These are phyloP conservation scores for Penicillium sp. DNA, from an alignment of 2,329 filamentous ascomycete species.

Conservation along the genomic window DNA sequence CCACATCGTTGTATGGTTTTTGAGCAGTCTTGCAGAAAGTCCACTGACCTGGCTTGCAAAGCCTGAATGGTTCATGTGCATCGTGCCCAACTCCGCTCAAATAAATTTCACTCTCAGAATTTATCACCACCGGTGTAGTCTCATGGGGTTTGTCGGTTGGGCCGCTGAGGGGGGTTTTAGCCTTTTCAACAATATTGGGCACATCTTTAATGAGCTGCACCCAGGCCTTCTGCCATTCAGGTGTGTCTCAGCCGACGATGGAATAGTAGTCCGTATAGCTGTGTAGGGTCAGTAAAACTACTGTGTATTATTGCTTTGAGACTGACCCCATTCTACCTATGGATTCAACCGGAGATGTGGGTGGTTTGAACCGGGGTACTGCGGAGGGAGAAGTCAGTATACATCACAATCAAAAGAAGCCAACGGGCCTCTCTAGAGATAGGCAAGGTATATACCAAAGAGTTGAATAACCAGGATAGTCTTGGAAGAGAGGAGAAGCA, in stretches of 20 bases:
- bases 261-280: conserved; percentile 23
- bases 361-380: neutral
- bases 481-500: too few relatives aligned
- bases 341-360: neutral
- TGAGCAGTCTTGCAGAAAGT: conserved; percentile 16
- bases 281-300: neutral
- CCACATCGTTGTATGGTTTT: conserved; percentile 22
- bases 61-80: conserved; percentile 8
- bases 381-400: neutral
- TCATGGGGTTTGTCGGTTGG: neutral
- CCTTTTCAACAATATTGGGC: conserved; percentile 7
- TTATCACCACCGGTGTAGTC: neutral
- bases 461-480: too few relatives aligned
- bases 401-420: too few relatives aligned
- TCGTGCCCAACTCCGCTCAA: conserved; percentile 9
- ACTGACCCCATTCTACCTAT: neutral
- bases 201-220: conserved; percentile 15
- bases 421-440: too few relatives aligned
- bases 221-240: conserved; percentile 19
- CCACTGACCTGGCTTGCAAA: neutral
- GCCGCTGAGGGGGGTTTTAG: conserved; percentile 1
- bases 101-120: conserved; percentile 11
- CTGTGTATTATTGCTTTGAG: neutral
- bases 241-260: conserved; percentile 9
- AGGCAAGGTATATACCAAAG: too few relatives aligned